phyloP scores from a whole-genome alignment of 2,329 filamentous ascomycete genomes.

The Blumeria graminis region DNA sequence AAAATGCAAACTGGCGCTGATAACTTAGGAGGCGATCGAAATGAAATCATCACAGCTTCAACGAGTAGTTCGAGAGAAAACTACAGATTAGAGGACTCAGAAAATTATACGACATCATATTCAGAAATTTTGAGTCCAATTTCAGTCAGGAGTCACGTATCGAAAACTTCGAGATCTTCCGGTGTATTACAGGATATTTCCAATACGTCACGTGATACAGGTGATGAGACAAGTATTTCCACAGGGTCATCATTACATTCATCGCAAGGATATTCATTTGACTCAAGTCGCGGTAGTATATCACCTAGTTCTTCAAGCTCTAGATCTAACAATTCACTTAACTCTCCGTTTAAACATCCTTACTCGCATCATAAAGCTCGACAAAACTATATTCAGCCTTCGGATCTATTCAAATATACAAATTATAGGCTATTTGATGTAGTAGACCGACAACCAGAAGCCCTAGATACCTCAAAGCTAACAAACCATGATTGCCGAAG shows the following conservation, averaged over 20 bases:
- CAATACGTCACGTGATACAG: constrained; percentile 27
- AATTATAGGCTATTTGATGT: constrained; percentile 61
- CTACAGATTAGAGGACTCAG: no score
- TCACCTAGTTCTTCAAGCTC: constrained; percentile 29
- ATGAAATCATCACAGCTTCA: no score
- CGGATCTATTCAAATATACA: constrained; percentile 72
- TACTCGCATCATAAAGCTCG: constrained; percentile 52
- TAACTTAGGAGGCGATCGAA: constrained; percentile 41
- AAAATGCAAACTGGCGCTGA: constrained; percentile 31
- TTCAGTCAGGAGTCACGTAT: constrained; percentile 14
- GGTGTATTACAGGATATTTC: constrained; percentile 19
- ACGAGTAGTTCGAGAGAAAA: no score
- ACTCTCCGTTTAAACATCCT: constrained; percentile 29
- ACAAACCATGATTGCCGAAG: constrained; percentile 59
- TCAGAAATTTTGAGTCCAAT: constrained; percentile 9
- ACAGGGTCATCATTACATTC: constrained; percentile 31
- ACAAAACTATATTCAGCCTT: constrained; percentile 48
- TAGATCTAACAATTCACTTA: constrained; percentile 16
- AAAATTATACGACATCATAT: no score
- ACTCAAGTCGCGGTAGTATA: constrained; percentile 24
- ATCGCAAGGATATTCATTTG: constrained; percentile 12
- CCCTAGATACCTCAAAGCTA: constrained; percentile 30
- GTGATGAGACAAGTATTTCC: constrained; percentile 31
- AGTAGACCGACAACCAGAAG: constrained; percentile 47
- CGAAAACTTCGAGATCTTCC: constrained; percentile 27